Percentiles rank a stretch among this genome's conserved stretches.
Conservation (phyloP, 768 basidiomycete genomes). For the Sarcodon aspratus region DNA sequence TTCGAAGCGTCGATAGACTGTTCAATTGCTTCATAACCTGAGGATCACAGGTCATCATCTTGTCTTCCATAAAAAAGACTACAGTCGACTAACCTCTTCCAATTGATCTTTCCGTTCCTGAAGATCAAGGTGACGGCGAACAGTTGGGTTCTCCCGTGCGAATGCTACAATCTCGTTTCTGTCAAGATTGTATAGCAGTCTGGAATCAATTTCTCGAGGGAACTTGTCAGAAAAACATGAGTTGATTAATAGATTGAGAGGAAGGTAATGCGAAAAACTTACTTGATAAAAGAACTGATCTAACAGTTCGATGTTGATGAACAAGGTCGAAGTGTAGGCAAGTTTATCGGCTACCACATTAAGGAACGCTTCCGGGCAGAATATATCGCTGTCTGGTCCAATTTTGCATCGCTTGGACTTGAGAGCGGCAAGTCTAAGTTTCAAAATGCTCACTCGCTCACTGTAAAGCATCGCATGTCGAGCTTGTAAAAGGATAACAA, state of each 20-base stretch:
- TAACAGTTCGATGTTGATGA: constrained; percentile 96
- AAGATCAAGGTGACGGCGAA: constrained; percentile 80
- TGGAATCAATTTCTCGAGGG: constrained; percentile 93
- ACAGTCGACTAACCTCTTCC: constrained; percentile 56
- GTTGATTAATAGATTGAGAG: background rate
- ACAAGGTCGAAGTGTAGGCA: constrained; percentile 92
- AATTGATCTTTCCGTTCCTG: constrained; percentile 97
- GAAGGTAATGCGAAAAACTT: constrained; percentile 8
- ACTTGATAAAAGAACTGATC: constrained; percentile 99
- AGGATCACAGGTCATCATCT: constrained; percentile 1
- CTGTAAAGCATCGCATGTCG: constrained; percentile 86
- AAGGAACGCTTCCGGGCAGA: constrained; percentile 96
- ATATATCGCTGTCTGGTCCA: constrained; percentile 78
- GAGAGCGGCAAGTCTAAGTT: constrained; percentile 75
- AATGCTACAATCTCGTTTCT: constrained; percentile 83
- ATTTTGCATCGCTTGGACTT: constrained; percentile 81
- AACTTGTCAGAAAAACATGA: constrained; percentile 43
- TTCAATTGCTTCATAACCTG: constrained; percentile 96
- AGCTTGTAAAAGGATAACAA: constrained; percentile 33
- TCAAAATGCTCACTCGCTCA: constrained; percentile 73
- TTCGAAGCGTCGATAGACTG: constrained; percentile 77
- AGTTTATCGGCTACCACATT: constrained; percentile 96
- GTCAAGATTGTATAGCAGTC: constrained; percentile 88
- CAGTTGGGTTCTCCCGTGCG: constrained; percentile 89
- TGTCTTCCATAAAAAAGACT: background rate